Conservation (phyloP, 192 early-diverging fungal species). For the Umbelopsis isabellina region DNA sequence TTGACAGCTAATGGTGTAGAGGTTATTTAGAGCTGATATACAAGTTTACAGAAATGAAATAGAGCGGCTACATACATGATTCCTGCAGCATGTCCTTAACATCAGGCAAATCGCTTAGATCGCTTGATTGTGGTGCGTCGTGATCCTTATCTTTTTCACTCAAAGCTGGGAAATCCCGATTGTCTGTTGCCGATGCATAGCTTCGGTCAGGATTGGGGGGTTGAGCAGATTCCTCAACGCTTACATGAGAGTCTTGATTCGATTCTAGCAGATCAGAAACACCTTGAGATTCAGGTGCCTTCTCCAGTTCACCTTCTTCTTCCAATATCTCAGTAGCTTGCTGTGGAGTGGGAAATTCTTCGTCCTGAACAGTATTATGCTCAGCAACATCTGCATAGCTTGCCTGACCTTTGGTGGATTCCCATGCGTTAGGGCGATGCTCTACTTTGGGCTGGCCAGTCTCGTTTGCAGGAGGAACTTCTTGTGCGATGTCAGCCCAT, state of each 20-base stretch:
- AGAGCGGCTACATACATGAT: conserved; percentile 20
- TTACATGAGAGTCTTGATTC: neutral
- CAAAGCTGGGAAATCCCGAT: conserved; percentile 31
- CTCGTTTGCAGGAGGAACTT: neutral
- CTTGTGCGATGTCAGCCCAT: conserved; percentile 7
- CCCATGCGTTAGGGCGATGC: neutral
- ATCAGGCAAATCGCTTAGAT: conserved; percentile 28
- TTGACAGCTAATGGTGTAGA: neutral
- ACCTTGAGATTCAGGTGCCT: conserved; percentile 16
- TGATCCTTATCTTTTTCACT: conserved; percentile 4
- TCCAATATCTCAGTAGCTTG: conserved; percentile 1
- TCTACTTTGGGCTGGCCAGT: neutral
- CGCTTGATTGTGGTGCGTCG: neutral
- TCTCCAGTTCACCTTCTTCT: neutral
- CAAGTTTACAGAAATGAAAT: neutral
- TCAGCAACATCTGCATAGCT: conserved; percentile 32
- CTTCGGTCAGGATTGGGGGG: conserved; percentile 37
- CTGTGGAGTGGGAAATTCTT: conserved; percentile 33
- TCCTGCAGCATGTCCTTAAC: conserved; percentile 34
- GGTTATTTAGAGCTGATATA: neutral
- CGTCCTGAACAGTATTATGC: conserved; percentile 12
- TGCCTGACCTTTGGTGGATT: conserved; percentile 12
- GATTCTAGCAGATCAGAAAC: conserved; percentile 27
- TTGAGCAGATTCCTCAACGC: neutral
- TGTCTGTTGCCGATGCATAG: conserved; percentile 26